Percentiles rank a stretch among this genome's conserved stretches.
Evolutionary conservation across 176 grass and related monocot genomes (phyloP).

Genomic region (Pontederia crassipes): DNA sequence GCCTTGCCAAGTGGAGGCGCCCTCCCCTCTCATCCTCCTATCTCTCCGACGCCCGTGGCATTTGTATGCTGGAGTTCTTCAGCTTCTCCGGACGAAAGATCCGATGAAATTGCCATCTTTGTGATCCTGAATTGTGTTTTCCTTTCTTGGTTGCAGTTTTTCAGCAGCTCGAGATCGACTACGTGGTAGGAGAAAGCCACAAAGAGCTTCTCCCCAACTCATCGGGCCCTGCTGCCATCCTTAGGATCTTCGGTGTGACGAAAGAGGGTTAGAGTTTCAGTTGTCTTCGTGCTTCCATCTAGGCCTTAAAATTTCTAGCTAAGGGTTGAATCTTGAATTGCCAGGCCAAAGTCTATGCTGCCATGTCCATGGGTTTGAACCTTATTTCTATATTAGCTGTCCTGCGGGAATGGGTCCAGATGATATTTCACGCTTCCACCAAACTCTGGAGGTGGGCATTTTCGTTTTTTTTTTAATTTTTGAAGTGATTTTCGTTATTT

Average conservation of each 20-base stretch:
- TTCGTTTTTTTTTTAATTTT: background rate
- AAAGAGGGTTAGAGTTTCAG: constrained; percentile 62
- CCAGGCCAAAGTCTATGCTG: constrained; percentile 90
- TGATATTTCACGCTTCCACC: constrained; percentile 80
- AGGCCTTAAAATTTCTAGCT: background rate
- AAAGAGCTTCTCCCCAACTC: constrained; percentile 66
- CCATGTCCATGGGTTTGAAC: constrained; percentile 90
- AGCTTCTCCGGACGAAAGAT: too few relatives aligned
- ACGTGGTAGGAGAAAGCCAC: constrained; percentile 77
- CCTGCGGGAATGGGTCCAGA: constrained; percentile 76
- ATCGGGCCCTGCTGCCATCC: constrained; percentile 79
- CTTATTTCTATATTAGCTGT: constrained; percentile 85
- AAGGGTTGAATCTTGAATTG: constrained; percentile 12
- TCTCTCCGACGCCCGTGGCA: constrained; percentile 26
- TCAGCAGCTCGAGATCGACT: constrained; percentile 97
- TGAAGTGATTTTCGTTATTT: background rate
- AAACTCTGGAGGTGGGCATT: constrained; percentile 55
- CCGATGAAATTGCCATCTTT: background rate
- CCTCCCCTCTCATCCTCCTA: constrained; percentile 42
- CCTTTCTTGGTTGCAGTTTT: constrained; percentile 49
- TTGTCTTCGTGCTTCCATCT: background rate
- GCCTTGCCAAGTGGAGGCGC: constrained; percentile 72
- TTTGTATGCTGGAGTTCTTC: constrained; percentile 27
- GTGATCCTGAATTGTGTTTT: constrained; percentile 5
- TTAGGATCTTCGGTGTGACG: constrained; percentile 90